Evolutionary conservation across 148 eudicot species (phyloP).

Genomic region (Polygonum maritimum): DNA sequence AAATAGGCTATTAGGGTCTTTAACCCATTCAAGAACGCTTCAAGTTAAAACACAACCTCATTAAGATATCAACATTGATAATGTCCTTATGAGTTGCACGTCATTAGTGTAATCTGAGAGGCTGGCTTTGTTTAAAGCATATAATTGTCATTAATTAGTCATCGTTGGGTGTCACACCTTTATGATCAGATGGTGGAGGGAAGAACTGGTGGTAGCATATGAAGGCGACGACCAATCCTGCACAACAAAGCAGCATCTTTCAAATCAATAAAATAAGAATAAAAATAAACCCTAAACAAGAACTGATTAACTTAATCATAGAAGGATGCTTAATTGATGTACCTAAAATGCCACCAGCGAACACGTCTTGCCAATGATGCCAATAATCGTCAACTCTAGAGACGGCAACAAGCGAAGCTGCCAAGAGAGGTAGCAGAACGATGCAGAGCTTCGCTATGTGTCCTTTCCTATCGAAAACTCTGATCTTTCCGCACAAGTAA

Average conservation of each 20-base stretch:
- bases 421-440: conserved; percentile 50
- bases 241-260: background rate
- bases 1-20: too few relatives aligned
- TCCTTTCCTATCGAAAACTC: conserved; percentile 57
- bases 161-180: conserved; percentile 38
- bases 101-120: background rate
- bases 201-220: conserved; percentile 83
- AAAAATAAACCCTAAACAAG: background rate
- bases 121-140: background rate
- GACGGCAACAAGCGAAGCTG: conserved; percentile 67
- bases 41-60: background rate
- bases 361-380: conserved; percentile 96
- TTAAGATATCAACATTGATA: background rate
- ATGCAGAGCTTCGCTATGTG: conserved; percentile 75
- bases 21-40: background rate
- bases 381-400: conserved; percentile 93
- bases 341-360: conserved; percentile 78
- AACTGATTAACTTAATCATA: background rate
- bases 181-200: conserved; percentile 51
- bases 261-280: background rate
- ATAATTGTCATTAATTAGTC: background rate
- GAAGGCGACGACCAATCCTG: conserved; percentile 53
- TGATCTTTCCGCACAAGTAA: conserved; percentile 63
- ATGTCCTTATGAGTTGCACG: background rate
- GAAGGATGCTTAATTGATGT: background rate